These are phyloP conservation scores for Mortierella sp. DNA, from an alignment of 371 early-diverging fungal genomes.

Conservation along the genomic window DNA sequence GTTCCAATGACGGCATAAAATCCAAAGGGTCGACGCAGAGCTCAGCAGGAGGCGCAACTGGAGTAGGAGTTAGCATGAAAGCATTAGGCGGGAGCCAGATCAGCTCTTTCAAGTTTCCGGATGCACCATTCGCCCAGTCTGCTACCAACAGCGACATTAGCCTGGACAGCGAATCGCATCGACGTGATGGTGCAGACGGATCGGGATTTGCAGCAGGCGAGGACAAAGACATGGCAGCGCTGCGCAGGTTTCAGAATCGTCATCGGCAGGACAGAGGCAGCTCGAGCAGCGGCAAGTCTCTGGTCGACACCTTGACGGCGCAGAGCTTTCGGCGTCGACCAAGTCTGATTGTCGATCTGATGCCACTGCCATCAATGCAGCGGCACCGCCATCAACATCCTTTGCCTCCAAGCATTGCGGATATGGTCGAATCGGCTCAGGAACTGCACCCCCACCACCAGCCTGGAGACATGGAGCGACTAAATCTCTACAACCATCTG, in stretches of 20 bases:
- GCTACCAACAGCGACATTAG: conserved; percentile 26
- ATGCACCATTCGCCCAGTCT: neutral
- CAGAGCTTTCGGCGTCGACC: neutral
- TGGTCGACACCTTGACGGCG: neutral
- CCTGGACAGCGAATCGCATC: conserved; percentile 11
- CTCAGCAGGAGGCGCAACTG: neutral
- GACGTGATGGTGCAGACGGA: conserved; percentile 2
- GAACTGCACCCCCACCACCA: conserved; percentile 26
- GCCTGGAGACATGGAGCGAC: conserved; percentile 11
- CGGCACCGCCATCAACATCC: conserved; percentile 2
- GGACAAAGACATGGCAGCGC: neutral
- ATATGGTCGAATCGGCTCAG: conserved; percentile 16
- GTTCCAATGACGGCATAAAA: conserved; percentile 20
- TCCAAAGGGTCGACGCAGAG: neutral
- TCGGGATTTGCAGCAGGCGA: neutral
- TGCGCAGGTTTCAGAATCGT: neutral
- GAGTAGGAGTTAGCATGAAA: neutral
- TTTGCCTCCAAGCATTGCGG: neutral
- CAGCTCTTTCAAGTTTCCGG: neutral
- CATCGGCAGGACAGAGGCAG: conserved; percentile 2
- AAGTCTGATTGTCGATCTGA: conserved; percentile 3
- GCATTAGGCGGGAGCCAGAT: neutral
- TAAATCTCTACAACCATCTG: conserved; percentile 11
- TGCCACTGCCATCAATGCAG: neutral
- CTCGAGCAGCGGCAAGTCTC: conserved; percentile 10